A percentile compares a stretch with the other conserved stretches of the same genome.
These are phyloP conservation scores for Hymenoscyphus fraxineus DNA, from an alignment of 2,329 filamentous ascomycete genomes.

Conservation along the genomic window DNA sequence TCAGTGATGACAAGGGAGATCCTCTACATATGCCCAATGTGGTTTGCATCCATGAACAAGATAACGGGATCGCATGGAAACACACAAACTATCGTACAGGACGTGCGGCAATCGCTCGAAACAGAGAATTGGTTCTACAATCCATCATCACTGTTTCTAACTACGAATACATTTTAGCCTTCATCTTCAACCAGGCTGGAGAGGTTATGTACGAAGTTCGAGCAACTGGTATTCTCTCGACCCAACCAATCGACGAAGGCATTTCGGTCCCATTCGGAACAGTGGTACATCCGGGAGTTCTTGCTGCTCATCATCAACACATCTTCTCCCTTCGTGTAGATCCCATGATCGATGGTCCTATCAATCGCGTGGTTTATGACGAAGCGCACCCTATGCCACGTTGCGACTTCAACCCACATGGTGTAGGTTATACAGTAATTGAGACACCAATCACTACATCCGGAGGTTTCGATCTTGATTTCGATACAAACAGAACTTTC, in stretches of 20 bases:
- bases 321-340: constrained; percentile 67
- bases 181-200: constrained; percentile 68
- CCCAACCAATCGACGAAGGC: constrained; percentile 63
- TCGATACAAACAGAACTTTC: constrained; percentile 49
- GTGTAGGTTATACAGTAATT: constrained; percentile 46
- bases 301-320: constrained; percentile 71
- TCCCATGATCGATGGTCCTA: constrained; percentile 56
- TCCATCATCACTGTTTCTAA: constrained; percentile 69
- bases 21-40: constrained; percentile 60
- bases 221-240: constrained; percentile 65
- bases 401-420: constrained; percentile 48
- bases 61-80: constrained; percentile 64
- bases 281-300: constrained; percentile 64
- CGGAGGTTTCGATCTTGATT: constrained; percentile 45
- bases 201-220: constrained; percentile 64
- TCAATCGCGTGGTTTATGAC: constrained; percentile 53
- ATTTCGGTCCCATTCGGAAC: constrained; percentile 63
- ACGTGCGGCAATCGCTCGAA: constrained; percentile 58
- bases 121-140: constrained; percentile 63
- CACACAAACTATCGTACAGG: constrained; percentile 67
- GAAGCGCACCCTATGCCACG: constrained; percentile 59
- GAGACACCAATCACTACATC: constrained; percentile 46
- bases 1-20: constrained; percentile 57
- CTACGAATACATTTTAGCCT: constrained; percentile 71
- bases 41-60: constrained; percentile 68